phyloP scores from a whole-genome alignment of 2,329 filamentous ascomycete species.

The Exophiala sideris region DNA sequence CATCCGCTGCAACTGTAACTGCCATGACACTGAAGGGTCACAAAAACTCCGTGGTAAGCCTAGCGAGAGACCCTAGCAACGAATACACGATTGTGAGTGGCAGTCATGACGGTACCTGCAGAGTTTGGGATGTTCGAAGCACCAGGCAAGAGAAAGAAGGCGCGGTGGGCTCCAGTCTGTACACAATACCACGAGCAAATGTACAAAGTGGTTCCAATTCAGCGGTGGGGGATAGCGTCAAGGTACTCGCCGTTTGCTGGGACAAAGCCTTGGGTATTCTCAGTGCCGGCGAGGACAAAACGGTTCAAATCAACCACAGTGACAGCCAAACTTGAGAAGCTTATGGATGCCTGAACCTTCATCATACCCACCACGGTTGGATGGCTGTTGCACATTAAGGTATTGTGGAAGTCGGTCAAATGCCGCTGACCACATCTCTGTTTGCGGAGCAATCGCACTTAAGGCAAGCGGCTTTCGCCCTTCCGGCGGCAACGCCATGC shows the following conservation, averaged over 20 bases:
- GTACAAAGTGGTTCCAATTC: slow-evolving; percentile 61
- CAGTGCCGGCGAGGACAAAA: slow-evolving; percentile 88
- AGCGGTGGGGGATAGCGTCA: slow-evolving; percentile 75
- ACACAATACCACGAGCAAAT: slow-evolving; percentile 73
- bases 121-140: slow-evolving; percentile 85
- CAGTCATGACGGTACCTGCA: slow-evolving; percentile 87
- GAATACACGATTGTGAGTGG: slow-evolving; percentile 81
- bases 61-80: slow-evolving; percentile 61
- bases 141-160: slow-evolving; percentile 58
- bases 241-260: slow-evolving; percentile 88
- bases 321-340: slow-evolving; percentile 18
- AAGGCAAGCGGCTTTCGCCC: no score
- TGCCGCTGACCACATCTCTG: no score
- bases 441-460: no score
- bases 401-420: no score
- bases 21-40: slow-evolving; percentile 92
- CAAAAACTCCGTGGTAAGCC: slow-evolving; percentile 65
- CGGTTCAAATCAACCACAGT: slow-evolving; percentile 78
- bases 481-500: no score
- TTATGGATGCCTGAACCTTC: background rate
- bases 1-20: slow-evolving; percentile 68
- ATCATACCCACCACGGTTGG: background rate
- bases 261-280: slow-evolving; percentile 83
- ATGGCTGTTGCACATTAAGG: no score
- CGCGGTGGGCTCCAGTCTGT: slow-evolving; percentile 68